These are phyloP conservation scores for Apiospora pterosperma DNA, from an alignment of 2,329 filamentous ascomycete species.

Conservation along the genomic window DNA sequence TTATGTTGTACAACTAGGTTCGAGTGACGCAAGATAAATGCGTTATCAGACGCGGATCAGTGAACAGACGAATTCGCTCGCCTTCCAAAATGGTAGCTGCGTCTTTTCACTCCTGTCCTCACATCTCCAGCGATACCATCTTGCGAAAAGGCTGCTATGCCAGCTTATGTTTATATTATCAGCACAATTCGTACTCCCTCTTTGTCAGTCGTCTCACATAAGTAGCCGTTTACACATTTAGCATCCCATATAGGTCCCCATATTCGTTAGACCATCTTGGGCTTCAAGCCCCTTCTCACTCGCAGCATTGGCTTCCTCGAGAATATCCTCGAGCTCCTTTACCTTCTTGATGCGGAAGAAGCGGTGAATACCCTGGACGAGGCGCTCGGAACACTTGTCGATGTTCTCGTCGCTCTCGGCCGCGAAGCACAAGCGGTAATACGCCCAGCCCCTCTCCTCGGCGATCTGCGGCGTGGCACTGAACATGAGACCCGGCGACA, in stretches of 20 bases:
- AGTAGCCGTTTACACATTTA: slow-evolving; percentile 10
- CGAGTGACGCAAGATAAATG: no score
- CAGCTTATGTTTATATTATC: not conserved
- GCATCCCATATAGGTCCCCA: slow-evolving; percentile 23
- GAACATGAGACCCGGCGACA: slow-evolving; percentile 72
- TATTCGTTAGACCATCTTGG: slow-evolving; percentile 15
- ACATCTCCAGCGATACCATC: not conserved
- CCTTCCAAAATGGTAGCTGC: not conserved
- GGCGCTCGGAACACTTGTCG: slow-evolving; percentile 55
- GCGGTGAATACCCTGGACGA: slow-evolving; percentile 64
- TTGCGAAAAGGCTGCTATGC: not conserved
- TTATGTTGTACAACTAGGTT: no score
- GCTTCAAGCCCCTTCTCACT: slow-evolving; percentile 16
- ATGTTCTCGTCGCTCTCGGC: slow-evolving; percentile 74
- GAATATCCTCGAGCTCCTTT: slow-evolving; percentile 61
- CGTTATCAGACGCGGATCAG: not conserved
- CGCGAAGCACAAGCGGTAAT: slow-evolving; percentile 79
- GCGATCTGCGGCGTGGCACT: slow-evolving; percentile 60
- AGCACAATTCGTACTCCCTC: not conserved
- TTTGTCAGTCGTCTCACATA: not conserved
- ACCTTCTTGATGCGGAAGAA: slow-evolving; percentile 76
- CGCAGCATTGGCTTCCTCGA: slow-evolving; percentile 31
- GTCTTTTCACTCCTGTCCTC: not conserved
- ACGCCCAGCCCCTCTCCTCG: slow-evolving; percentile 62
- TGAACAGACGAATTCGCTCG: not conserved